Conservation (phyloP, 163 green algal genomes). For the Scenedesmus sp. region DNA sequence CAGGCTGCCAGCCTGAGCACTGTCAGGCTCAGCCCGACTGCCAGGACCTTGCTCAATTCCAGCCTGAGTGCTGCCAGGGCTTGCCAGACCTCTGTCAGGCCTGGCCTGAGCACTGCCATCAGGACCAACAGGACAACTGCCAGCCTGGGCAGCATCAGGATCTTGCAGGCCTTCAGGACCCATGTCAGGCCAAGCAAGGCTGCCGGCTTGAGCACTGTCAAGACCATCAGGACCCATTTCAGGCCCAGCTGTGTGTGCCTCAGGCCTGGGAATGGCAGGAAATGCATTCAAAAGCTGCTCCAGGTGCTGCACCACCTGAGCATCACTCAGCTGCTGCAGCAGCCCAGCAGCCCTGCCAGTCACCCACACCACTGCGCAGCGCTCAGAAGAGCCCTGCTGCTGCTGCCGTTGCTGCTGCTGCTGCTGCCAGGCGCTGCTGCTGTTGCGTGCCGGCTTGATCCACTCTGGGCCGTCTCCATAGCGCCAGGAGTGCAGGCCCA, state of each 20-base stretch:
- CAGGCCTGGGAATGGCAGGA: conserved; percentile 54
- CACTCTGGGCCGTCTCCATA: conserved; percentile 60
- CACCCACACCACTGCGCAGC: conserved; percentile 69
- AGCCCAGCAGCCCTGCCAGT: conserved; percentile 62
- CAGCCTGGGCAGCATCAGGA: too few species aligned
- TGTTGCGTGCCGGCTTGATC: conserved; percentile 52
- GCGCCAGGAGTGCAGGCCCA: conserved; percentile 57
- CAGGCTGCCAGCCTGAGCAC: neutral
- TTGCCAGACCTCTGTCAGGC: too few species aligned
- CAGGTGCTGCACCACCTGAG: conserved; percentile 56
- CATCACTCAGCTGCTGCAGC: conserved; percentile 62
- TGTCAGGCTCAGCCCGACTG: neutral
- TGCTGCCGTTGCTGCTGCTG: neutral
- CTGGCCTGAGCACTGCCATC: too few species aligned
- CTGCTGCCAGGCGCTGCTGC: conserved; percentile 32
- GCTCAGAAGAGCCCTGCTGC: conserved; percentile 12
- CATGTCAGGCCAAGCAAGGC: neutral
- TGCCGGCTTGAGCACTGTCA: neutral
- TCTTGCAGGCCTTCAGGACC: too few species aligned
- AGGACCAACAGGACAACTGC: too few species aligned
- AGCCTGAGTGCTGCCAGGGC: too few species aligned
- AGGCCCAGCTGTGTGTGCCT: neutral
- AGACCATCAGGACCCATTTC: neutral
- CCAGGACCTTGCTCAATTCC: too few species aligned
- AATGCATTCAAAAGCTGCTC: conserved; percentile 59